Base-by-base conservation (phyloP, 805 yeast species). In the Nadsonia fulvescens region DNA sequence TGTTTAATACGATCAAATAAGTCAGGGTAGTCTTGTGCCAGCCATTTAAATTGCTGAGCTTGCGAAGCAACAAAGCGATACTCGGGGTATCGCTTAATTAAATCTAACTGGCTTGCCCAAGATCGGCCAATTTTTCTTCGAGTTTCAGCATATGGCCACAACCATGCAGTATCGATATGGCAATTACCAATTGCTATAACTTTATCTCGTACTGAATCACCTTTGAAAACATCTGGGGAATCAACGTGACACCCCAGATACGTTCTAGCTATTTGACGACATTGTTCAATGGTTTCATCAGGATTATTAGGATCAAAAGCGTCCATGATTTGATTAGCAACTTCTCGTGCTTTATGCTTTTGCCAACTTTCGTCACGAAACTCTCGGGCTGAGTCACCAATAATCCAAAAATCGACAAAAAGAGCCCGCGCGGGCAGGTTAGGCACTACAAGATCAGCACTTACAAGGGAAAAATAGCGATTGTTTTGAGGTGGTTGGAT, bases 71-170 rank as follows among this genome's bases (percentile, higher is more conserved):
- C 95, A 53, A 86, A 86, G 12, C 71, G 70, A 45, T 79, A 83
- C 53, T 89, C 98, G 1, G 96, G 95, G 39, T 81, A 86, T 38
- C 69, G 60, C 29, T 81, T 86, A 42, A 89, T 66, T 24, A 89
- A 51, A 29, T 79, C 72, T 27, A 86, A 56, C 53, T 86, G 98
- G 6, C 93, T 69, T 0, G 93, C 72, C 96, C 96, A 86, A 5
- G 93, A 79, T 37, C 98, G 63, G 3, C 83, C 93, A 29, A 86
- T 68, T 45, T 86, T 86, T 27, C 96, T 66, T 39, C 77, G 73
- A 2, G 96, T 81, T 47, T 89, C 95, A 3, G 93, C 95, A 57
- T 75, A 86, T n/a, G 95, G 96, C 98, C 98, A 86, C 32, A 82
- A 59, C 98, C 98, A 86, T 9, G 96, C 96, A 10, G 96, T 86